Percentiles rank a stretch among this genome's conserved stretches.
Evolutionary conservation across 768 basidiomycete genomes (phyloP).

Genomic region (Tremella mesenterica): DNA sequence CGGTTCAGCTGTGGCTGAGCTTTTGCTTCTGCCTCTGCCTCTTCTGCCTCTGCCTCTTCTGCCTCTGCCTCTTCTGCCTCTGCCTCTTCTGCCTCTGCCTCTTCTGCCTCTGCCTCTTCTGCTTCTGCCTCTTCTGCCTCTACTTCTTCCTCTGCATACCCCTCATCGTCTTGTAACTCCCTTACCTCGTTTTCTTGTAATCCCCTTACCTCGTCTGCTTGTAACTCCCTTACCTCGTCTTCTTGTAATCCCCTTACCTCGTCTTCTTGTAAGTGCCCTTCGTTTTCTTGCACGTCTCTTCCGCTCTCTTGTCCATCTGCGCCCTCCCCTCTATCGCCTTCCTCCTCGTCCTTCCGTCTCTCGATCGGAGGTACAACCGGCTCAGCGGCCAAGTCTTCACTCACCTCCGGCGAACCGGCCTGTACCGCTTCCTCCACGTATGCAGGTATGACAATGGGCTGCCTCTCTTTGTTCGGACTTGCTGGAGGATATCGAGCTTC

Average conservation of each 20-base stretch:
- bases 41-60: too few species aligned
- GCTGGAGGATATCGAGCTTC: too few species aligned
- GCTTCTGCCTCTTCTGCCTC: too few species aligned
- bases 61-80: too few species aligned
- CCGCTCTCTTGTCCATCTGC: neutral
- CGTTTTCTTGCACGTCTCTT: constrained; percentile 3
- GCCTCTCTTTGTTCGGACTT: neutral
- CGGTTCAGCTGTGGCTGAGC: neutral
- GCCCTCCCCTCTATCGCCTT: neutral
- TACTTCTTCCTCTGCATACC: too few species aligned
- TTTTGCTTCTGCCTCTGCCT: neutral
- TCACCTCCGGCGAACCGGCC: constrained; percentile 5
- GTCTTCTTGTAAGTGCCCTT: constrained; percentile 1
- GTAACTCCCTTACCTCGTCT: too few species aligned
- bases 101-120: too few species aligned
- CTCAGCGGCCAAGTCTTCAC: neutral
- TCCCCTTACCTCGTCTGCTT: too few species aligned
- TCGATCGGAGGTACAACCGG: constrained; percentile 1
- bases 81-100: too few species aligned
- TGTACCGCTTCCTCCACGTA: neutral
- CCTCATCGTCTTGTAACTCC: too few species aligned
- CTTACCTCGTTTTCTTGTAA: too few species aligned
- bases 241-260: too few species aligned
- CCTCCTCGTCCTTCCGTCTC: constrained; percentile 5
- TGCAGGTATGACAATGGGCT: neutral